Evolutionary conservation across 805 yeast genomes (phyloP).

Genomic region (Metschnikowia kofuensis): DNA sequence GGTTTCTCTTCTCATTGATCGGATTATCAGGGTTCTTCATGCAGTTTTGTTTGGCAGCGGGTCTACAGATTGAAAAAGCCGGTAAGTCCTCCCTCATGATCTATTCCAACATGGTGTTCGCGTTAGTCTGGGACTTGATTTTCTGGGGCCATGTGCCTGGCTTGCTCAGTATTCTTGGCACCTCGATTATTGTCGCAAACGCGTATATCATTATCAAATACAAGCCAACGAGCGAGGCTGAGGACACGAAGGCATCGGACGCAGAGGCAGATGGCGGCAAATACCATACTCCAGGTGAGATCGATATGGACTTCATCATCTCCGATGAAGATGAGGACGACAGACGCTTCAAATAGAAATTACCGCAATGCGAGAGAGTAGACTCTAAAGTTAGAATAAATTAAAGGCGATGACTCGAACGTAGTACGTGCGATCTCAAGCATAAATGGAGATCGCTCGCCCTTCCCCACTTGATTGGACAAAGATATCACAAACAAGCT

Average conservation of each 20-base stretch:
- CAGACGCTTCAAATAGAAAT: background rate
- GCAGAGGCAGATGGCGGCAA: conserved; percentile 13
- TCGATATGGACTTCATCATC: conserved; percentile 17
- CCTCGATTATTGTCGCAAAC: conserved; percentile 59
- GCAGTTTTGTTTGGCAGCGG: conserved; percentile 78
- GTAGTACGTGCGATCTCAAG: too few relatives aligned
- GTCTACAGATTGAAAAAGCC: conserved; percentile 78
- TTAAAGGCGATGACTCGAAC: too few relatives aligned
- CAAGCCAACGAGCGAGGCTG: conserved; percentile 33
- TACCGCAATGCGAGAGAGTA: too few relatives aligned
- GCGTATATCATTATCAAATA: conserved; percentile 59
- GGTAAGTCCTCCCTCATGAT: conserved; percentile 71
- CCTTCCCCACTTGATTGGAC: too few relatives aligned
- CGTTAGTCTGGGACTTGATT: conserved; percentile 68
- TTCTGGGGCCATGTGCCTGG: conserved; percentile 76
- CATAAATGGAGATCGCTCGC: too few relatives aligned
- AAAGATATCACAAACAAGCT: too few relatives aligned
- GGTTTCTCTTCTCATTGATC: conserved; percentile 58
- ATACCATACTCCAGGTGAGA: conserved; percentile 16
- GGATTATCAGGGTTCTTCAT: conserved; percentile 80
- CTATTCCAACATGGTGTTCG: conserved; percentile 76
- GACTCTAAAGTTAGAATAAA: too few relatives aligned
- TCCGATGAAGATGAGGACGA: conserved; percentile 16
- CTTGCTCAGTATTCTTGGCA: conserved; percentile 65
- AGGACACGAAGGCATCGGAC: background rate